Percentiles rank a stretch among this genome's conserved stretches.
phyloP scores from a whole-genome alignment of 495 filamentous ascomycete genomes.

The Tuber melanosporum region DNA sequence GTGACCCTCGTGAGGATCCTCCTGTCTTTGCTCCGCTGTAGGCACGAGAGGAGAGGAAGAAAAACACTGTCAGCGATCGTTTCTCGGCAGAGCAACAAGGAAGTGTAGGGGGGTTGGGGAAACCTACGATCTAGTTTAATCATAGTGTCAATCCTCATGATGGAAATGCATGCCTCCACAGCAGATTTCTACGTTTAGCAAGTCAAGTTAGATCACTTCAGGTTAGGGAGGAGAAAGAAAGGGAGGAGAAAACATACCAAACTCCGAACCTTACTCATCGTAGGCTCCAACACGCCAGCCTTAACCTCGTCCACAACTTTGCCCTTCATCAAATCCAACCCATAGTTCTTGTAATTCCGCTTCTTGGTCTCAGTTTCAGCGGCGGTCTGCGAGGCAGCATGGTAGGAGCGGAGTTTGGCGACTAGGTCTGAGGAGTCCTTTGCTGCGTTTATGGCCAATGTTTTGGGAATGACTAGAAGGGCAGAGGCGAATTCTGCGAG shows the following conservation, averaged over 20 bases:
- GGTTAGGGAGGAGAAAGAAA: not conserved
- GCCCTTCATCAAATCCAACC: constrained; percentile 81
- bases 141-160: constrained; percentile 99
- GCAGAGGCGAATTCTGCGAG: constrained; percentile 96
- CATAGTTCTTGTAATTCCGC: constrained; percentile 98
- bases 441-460: constrained; percentile 91
- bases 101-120: not conserved
- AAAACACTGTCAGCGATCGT: not conserved
- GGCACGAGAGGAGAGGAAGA: not conserved
- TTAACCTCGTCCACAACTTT: constrained; percentile 90
- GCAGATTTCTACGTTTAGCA: constrained; percentile 63
- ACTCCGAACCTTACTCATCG: constrained; percentile 97
- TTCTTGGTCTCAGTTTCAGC: constrained; percentile 75
- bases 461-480: constrained; percentile 92
- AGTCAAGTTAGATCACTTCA: not conserved
- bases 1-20: constrained; percentile 37
- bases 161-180: constrained; percentile 96
- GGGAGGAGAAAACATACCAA: constrained; percentile 46
- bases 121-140: constrained; percentile 79
- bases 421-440: constrained; percentile 93
- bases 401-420: constrained; percentile 87
- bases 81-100: not conserved
- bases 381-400: constrained; percentile 87
- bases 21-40: constrained; percentile 36
- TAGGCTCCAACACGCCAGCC: constrained; percentile 90